A percentile compares a stretch with the other conserved stretches of the same genome.
phyloP scores from a whole-genome alignment of 1,139 yeast species.

The Taphrina communis region DNA sequence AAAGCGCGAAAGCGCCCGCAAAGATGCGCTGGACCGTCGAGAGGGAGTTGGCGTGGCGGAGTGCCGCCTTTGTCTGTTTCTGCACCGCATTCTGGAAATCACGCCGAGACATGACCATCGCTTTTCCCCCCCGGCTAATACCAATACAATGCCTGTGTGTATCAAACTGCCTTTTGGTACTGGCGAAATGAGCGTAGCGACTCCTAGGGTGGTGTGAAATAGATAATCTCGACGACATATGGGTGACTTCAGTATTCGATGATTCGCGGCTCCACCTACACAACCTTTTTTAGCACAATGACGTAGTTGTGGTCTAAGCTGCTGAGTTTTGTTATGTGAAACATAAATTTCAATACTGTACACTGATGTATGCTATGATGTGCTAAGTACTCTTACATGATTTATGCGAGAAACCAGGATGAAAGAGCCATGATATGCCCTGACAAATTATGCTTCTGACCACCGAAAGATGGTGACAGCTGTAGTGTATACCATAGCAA shows the following conservation, averaged over 20 bases:
- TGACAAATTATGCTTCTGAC: conserved; percentile 45
- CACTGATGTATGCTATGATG: not conserved
- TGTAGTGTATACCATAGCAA: conserved; percentile 67
- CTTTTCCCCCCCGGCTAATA: too few species aligned
- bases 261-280: not conserved
- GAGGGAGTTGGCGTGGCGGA: conserved; percentile 18
- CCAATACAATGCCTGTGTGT: too few species aligned
- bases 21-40: conserved; percentile 23
- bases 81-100: not conserved
- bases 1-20: conserved; percentile 11
- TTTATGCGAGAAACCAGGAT: too few species aligned
- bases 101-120: not conserved
- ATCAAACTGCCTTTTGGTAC: too few species aligned
- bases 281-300: not conserved
- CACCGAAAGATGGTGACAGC: conserved; percentile 57
- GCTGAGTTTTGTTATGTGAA: too few species aligned
- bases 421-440: too few species aligned
- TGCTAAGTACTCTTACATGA: too few species aligned
- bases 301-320: not conserved
- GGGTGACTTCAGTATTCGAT: too few species aligned
- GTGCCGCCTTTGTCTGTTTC: conserved; percentile 10
- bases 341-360: not conserved
- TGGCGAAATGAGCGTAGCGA: too few species aligned
- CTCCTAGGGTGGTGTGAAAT: too few species aligned
- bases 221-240: too few species aligned